Evolutionary conservation across 176 grass and related monocot species (phyloP), one percentile per base, ranked within the genome.

Genomic region (Thinopyrum elongatum): DNA sequence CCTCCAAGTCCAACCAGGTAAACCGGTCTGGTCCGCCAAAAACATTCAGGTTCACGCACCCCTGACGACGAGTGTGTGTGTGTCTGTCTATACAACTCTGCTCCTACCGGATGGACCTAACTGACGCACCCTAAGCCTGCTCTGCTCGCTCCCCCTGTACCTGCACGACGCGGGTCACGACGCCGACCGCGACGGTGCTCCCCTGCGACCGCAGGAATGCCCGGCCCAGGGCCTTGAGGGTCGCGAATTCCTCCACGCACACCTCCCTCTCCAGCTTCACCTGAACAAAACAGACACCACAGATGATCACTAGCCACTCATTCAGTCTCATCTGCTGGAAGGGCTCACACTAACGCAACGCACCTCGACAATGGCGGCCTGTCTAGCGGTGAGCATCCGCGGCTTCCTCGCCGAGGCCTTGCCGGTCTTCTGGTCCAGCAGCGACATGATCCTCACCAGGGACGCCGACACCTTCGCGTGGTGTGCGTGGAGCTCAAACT

Each of bases 401-500:
- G 90, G 93, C 38, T 15, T 77, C 27, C 82, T 95, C 70, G 90
- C 89, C 7, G 34, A 62, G 16, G 83, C 78, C 74, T 92, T 89
- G 34, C 96, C 90, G 0, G 91, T 95, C 90, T 94, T 98, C 74
- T 87, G 93, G 80, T 98, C 90, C 76, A 98, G 22, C 44, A 95
- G 22, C 0, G 93, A 94, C 2, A 88, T 12, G 62, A 95, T 88
- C 84, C 82, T 95, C 8, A 84, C 84, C 62, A 98, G 21, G 23
- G 68, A 72, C 6, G 96, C 96, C 6, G 91, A 90, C 65, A 83
- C 81, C 86, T 93, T 95, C 14, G 91, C 81, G 12, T 95, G 96
- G 59, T 92, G 96, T 16, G 86, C 47, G 83, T 98, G 88, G 19
- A 98, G 61, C 88, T 98, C 96, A 58, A 98, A 87, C 95, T 98